phyloP scores from a whole-genome alignment of 192 early-diverging fungal genomes.

The Paraglomus occultum region DNA sequence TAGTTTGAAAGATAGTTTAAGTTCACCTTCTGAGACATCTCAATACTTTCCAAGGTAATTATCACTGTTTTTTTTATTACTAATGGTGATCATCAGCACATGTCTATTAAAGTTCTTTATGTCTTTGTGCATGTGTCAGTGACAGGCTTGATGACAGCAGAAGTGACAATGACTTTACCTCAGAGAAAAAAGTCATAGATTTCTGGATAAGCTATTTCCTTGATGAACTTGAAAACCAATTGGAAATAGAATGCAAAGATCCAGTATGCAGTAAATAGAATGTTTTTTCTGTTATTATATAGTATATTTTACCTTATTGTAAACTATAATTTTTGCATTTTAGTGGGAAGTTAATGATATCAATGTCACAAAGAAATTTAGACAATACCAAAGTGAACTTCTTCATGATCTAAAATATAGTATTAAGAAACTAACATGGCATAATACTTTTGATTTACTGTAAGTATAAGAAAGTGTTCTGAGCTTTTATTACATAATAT shows the following conservation, averaged over 20 bases:
- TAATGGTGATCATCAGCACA: constrained; percentile 3
- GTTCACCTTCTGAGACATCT: constrained; percentile 1
- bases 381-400: constrained; percentile 15
- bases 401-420: constrained; percentile 1
- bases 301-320: too few species aligned
- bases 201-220: background rate
- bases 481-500: background rate
- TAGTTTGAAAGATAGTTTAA: constrained; percentile 1
- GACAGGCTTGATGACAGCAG: background rate
- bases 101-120: background rate
- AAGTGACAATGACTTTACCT: constrained; percentile 8
- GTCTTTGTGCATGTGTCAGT: constrained; percentile 7
- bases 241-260: constrained; percentile 9
- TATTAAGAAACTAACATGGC: constrained; percentile 22
- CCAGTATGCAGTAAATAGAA: constrained; percentile 6
- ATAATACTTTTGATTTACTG: constrained; percentile 23
- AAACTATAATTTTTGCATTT: constrained; percentile 15
- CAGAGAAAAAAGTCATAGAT: constrained; percentile 2
- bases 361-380: constrained; percentile 20
- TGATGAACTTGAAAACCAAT: background rate
- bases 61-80: background rate
- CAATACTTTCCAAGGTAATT: constrained; percentile 5
- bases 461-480: constrained; percentile 19
- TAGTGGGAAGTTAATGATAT: constrained; percentile 17
- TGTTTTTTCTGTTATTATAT: constrained; percentile 17